These are phyloP conservation scores for Salicornia ramosissima DNA, from an alignment of 148 eudicot genomes.

Conservation along the genomic window DNA sequence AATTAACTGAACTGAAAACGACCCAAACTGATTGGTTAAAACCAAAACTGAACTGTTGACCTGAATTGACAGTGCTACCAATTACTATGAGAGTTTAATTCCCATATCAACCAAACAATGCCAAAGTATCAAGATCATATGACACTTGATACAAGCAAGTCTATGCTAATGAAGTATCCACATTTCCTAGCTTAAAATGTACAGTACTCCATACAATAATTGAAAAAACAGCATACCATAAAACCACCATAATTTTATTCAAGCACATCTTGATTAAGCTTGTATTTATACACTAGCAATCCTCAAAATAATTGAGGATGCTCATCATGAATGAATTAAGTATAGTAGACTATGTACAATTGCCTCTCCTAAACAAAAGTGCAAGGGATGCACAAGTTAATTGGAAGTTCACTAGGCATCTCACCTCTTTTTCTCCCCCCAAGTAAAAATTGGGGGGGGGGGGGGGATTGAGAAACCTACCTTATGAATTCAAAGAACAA, in stretches of 20 bases:
- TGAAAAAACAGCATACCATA: not conserved
- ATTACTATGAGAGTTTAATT: too few relatives aligned
- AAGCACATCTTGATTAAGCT: not conserved
- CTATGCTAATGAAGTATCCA: too few relatives aligned
- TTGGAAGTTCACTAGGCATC: not conserved
- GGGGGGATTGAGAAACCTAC: not conserved
- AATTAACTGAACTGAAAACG: too few relatives aligned
- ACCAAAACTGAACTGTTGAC: too few relatives aligned
- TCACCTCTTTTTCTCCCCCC: not conserved
- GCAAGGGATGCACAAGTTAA: not conserved
- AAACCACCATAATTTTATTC: not conserved
- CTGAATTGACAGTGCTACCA: too few relatives aligned
- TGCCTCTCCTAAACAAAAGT: not conserved
- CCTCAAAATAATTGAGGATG: not conserved
- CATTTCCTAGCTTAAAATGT: too few relatives aligned
- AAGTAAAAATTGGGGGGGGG: not conserved
- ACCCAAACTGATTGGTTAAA: too few relatives aligned
- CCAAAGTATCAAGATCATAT: too few relatives aligned
- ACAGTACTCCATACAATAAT: too few relatives aligned
- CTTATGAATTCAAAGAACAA: not conserved
- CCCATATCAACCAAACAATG: too few relatives aligned
- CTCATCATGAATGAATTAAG: conserved; percentile 13
- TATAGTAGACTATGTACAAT: conserved; percentile 16
- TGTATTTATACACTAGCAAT: not conserved
- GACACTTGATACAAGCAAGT: too few relatives aligned